Conservation (phyloP, 768 basidiomycete species). For the Scleroderma bovista region DNA sequence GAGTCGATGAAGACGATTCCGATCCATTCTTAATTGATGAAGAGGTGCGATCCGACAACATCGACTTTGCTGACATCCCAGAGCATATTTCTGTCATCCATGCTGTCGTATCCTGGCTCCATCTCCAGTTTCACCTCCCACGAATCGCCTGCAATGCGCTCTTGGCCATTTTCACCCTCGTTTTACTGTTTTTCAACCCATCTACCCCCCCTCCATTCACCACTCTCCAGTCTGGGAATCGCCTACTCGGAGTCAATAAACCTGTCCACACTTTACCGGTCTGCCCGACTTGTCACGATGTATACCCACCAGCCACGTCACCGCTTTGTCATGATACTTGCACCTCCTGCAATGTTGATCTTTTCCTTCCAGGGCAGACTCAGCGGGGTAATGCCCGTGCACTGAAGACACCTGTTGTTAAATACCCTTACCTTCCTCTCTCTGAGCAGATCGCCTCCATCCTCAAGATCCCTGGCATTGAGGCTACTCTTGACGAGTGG, state of each 20-base stretch:
- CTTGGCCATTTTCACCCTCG: conserved; percentile 9
- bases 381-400: not conserved
- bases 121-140: conserved; percentile 17
- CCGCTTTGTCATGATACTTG: conserved; percentile 1
- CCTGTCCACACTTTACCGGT: conserved; percentile 15
- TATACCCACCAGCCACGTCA: conserved; percentile 6
- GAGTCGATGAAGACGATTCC: not conserved
- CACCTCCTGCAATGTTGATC: too few relatives aligned
- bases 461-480: not conserved
- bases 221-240: conserved; percentile 16
- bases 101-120: conserved; percentile 22
- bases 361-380: not conserved
- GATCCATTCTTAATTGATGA: not conserved
- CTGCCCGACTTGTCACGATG: conserved; percentile 17
- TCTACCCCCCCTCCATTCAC: conserved; percentile 7
- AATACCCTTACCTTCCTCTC: conserved; percentile 3
- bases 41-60: conserved; percentile 3
- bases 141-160: conserved; percentile 22
- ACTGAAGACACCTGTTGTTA: not conserved
- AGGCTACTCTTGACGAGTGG: not conserved
- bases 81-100: conserved; percentile 19
- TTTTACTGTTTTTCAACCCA: conserved; percentile 5
- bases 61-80: conserved; percentile 8
- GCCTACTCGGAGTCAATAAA: conserved; percentile 12
- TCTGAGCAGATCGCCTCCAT: not conserved